Evolutionary conservation across 345 rosid species (phyloP), one percentile per base, ranked within the genome.

Genomic region (Geranium brycei): DNA sequence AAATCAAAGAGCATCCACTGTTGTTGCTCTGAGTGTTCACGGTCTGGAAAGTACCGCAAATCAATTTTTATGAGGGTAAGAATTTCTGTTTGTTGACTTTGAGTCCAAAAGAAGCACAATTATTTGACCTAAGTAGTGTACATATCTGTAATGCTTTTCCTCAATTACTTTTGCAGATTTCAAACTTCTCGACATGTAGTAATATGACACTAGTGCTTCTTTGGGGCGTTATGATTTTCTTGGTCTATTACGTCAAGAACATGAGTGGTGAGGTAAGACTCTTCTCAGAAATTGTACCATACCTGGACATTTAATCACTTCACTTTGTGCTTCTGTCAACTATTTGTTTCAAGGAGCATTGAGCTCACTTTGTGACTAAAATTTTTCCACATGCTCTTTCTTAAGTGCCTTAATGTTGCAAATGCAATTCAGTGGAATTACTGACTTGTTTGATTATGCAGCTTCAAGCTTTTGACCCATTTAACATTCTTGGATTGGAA

Each of bases 391-490:
- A 18, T 18, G 13, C 53, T 47, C 28, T 47, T 57, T 57, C 28
- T 23, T 23, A 16, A 57, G 19, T 57, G 13, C 59, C 16, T 57
- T 12, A n/a, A n/a, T 57, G 59, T 19, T 66, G 16, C 19, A 19
- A 61, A 17, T 66, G 16, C 19, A 19, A 61, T 64, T 40, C 8
- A 7, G 62, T 69, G 12, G 64, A 47, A 53, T 31, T 32, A 13
- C 53, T 66, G 10, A 19, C 62, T 56, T 69, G 51, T 60, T 66
- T 72, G 40, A 32, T 65, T 7, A 12, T 57, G 67, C 88, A 93
- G 97, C 60, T 79, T 75, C 89, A 88, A 84, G 83, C 87, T 38
- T 95, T 95, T 76, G 97, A 95, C 70, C 99, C 99, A 62, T 88
- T 73, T 62, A 60, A 76, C 71, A 95, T 95, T 78, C 95, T 91